phyloP scores from a whole-genome alignment of 2,329 filamentous ascomycete species.

The Diaporthe vaccinii region DNA sequence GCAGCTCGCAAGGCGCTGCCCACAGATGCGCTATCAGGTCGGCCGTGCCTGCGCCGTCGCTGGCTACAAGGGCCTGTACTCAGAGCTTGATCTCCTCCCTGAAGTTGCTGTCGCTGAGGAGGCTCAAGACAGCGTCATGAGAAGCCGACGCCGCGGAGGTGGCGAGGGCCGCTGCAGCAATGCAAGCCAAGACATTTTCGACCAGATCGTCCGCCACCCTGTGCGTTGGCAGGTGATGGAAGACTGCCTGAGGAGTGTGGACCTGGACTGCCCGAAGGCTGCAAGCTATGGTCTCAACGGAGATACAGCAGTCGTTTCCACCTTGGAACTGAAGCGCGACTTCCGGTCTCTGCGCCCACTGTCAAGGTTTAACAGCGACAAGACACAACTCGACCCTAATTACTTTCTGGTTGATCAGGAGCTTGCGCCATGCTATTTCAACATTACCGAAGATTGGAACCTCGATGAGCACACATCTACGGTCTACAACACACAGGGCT shows the following conservation, averaged over 20 bases:
- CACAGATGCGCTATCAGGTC: not conserved
- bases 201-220: not conserved
- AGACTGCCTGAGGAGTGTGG: not conserved
- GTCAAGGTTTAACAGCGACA: not conserved
- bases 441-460: not conserved
- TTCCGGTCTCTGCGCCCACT: not conserved
- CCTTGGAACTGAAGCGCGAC: not conserved
- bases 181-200: not conserved
- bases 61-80: not conserved
- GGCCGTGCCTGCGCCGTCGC: not conserved
- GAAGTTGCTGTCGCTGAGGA: not conserved
- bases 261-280: not conserved
- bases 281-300: not conserved
- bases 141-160: not conserved
- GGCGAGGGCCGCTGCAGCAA: not conserved
- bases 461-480: not conserved
- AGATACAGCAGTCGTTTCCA: not conserved
- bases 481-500: not conserved
- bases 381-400: not conserved
- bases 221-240: not conserved
- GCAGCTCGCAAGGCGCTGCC: not conserved
- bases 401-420: not conserved
- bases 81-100: conserved; percentile 1
- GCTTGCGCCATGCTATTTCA: conserved; percentile 4
- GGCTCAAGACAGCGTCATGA: not conserved